Evolutionary conservation across 2,329 filamentous ascomycete species (phyloP), one percentile per base, ranked within the genome.

Genomic region (Pseudopyrenochaeta lycopersici): DNA sequence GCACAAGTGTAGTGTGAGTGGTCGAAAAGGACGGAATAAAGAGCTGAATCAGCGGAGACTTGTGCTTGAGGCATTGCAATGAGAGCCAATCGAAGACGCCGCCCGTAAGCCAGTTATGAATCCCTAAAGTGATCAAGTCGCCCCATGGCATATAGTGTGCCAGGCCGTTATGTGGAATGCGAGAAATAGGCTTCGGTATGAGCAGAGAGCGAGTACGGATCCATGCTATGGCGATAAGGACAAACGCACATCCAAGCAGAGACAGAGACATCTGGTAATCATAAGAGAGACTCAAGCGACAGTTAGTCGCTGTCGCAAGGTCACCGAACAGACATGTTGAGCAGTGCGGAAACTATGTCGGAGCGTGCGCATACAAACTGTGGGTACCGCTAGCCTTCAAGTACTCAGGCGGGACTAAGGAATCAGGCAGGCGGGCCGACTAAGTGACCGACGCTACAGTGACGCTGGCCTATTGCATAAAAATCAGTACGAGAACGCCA

Each of bases 11-110:
- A 9, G 52, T 46, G 23, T 43, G 52, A 3, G 42, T 50, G 4
- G 52, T 54, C 14, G 52, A 54, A 15, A 49, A 46, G 4, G 52
- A 50, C n/a, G 52, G 52, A 4, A 54, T 29, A 36, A 54, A 54
- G 11, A 49, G 14, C 31, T 54, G 52, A 7, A 50, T 23, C 2
- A 54, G 18, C 12, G 52, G 36, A 20, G 52, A 46, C n/a, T 33
- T 46, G 14, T 49, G 35, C 7, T 43, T 29, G 15, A 54, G 36
- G n/a, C 46, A 49, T 31, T 54, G 52, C 6, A 54, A 29, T 2
- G 52, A 54, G 14, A 54, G 38, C 46, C 46, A 54, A 21, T 36
- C 35, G 32, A 50, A 54, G 3, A 54, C 42, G 7, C 30, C 46
- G 20, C 35, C 52, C 5, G 42, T 49, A 21, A 15, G 12, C 40